These are phyloP conservation scores for Dimargaris xerosporica DNA, from an alignment of 192 early-diverging fungal genomes.

Conservation along the genomic window DNA sequence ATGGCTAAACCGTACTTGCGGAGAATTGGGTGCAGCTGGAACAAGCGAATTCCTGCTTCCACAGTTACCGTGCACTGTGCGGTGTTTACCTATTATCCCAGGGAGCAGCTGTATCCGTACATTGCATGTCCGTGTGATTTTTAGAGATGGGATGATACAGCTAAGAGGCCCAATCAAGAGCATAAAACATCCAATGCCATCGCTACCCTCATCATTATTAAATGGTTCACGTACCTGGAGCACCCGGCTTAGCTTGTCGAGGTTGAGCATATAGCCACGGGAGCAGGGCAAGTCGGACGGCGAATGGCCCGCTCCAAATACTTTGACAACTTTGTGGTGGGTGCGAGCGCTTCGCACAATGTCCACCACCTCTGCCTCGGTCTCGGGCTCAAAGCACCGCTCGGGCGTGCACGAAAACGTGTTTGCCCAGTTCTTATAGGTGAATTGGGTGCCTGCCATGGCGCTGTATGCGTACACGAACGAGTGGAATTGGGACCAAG, in stretches of 20 bases:
- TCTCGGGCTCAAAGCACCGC: slow-evolving; percentile 39
- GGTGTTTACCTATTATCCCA: slow-evolving; percentile 20
- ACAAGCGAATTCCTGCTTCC: slow-evolving; percentile 46
- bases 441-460: neutral
- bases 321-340: slow-evolving; percentile 35
- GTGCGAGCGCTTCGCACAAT: slow-evolving; percentile 22
- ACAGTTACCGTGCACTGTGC: slow-evolving; percentile 35
- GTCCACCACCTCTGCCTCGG: slow-evolving; percentile 42
- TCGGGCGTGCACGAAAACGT: slow-evolving; percentile 41
- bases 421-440: slow-evolving; percentile 52
- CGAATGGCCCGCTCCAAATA: slow-evolving; percentile 55
- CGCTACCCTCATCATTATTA: too few relatives aligned
- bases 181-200: too few relatives aligned
- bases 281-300: slow-evolving; percentile 59
- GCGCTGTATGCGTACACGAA: too few relatives aligned
- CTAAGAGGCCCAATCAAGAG: too few relatives aligned
- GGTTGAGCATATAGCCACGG: slow-evolving; percentile 46
- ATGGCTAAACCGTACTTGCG: slow-evolving; percentile 39
- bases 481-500: too few relatives aligned
- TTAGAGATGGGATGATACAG: too few relatives aligned
- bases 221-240: slow-evolving; percentile 18
- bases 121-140: too few relatives aligned
- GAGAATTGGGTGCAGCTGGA: slow-evolving; percentile 39
- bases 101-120: too few relatives aligned
- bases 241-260: slow-evolving; percentile 42